phyloP scores from a whole-genome alignment of 306 rosid genomes.

The Macrotyloma uniflorum region DNA sequence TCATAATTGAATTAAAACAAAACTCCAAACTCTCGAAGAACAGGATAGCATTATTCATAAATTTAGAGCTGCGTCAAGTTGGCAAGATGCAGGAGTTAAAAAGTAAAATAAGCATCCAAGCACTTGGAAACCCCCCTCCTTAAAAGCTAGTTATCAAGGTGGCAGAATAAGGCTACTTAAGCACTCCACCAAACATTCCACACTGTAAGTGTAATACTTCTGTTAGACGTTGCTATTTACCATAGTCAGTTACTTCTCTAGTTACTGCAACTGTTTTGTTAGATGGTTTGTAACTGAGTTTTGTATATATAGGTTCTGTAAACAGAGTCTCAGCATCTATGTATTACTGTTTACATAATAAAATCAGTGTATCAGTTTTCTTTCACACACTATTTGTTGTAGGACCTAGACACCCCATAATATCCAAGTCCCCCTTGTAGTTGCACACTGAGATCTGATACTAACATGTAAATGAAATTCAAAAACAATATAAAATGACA shows the following conservation, averaged over 20 bases:
- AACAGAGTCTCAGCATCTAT: too few species aligned
- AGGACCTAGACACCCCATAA: not conserved
- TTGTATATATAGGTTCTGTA: too few species aligned
- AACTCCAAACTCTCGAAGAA: slow-evolving; percentile 13
- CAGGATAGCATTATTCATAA: slow-evolving; percentile 25
- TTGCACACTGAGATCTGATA: not conserved
- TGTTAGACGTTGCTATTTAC: too few species aligned
- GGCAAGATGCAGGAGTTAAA: slow-evolving; percentile 10
- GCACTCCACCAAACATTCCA: not conserved
- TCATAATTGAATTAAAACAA: slow-evolving; percentile 23
- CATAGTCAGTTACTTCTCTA: too few species aligned
- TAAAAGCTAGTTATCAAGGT: too few species aligned
- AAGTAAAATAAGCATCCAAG: not conserved
- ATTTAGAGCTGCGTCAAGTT: slow-evolving; percentile 20
- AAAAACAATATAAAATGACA: slow-evolving; percentile 26
- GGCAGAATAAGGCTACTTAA: not conserved
- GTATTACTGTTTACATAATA: too few species aligned
- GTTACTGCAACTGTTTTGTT: too few species aligned
- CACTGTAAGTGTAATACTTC: too few species aligned
- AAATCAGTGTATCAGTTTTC: too few species aligned
- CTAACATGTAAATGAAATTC: not conserved
- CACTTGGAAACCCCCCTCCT: too few species aligned
- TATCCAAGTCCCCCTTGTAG: not conserved
- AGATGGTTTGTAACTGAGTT: too few species aligned
- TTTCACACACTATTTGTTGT: too few species aligned